Conservation (phyloP, 768 basidiomycete species). For the Tulasnella sp. region DNA sequence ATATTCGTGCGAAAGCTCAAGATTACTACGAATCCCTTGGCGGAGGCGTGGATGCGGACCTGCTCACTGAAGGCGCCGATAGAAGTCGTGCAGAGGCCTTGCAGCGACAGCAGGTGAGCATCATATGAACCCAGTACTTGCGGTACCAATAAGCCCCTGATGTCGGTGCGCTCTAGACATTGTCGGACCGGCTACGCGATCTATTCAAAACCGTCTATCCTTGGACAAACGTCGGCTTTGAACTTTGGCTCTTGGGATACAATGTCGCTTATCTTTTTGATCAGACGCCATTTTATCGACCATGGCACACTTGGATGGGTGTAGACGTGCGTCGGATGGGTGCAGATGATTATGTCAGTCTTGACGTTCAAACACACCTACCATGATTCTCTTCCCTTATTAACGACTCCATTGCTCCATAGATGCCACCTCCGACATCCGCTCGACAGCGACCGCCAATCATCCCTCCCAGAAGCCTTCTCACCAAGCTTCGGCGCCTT, state of each 20-base stretch:
- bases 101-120: not conserved
- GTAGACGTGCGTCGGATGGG: conserved; percentile 72
- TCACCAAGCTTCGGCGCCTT: conserved; percentile 33
- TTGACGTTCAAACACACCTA: too few relatives aligned
- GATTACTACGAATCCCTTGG: conserved; percentile 88
- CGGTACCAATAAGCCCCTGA: not conserved
- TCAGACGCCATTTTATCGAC: conserved; percentile 72
- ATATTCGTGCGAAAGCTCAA: conserved; percentile 76
- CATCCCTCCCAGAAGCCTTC: conserved; percentile 2
- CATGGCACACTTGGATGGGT: conserved; percentile 83
- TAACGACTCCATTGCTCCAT: not conserved
- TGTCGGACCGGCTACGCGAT: conserved; percentile 37
- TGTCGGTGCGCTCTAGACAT: conserved; percentile 14
- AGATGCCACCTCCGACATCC: too few relatives aligned
- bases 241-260: conserved; percentile 71
- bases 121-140: not conserved
- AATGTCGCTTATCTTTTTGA: conserved; percentile 90
- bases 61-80: conserved; percentile 39
- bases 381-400: conserved; percentile 12
- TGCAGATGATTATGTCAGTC: conserved; percentile 64
- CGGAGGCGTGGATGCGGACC: conserved; percentile 62
- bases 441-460: too few relatives aligned
- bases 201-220: conserved; percentile 72
- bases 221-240: conserved; percentile 64
- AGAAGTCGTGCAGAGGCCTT: not conserved